phyloP scores from a whole-genome alignment of 352 stramenopile species.

The Plasmopara viticola region DNA sequence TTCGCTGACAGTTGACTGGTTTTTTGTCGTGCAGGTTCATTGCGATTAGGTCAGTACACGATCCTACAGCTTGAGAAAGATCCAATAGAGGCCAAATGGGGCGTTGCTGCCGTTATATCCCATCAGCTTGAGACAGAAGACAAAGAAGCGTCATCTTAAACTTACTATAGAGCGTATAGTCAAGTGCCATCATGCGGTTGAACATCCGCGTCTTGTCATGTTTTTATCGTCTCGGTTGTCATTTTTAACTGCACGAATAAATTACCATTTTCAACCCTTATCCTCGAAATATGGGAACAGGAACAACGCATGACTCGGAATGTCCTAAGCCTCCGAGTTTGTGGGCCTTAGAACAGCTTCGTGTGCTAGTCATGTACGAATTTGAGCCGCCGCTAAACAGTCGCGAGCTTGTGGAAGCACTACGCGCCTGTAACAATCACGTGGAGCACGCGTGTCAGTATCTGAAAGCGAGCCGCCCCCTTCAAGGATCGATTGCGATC shows the following conservation, averaged over 20 bases:
- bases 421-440: constrained; percentile 38
- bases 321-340: constrained; percentile 29
- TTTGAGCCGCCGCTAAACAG: constrained; percentile 40
- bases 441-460: constrained; percentile 43
- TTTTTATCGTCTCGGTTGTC: background rate
- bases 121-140: constrained; percentile 34
- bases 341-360: constrained; percentile 45
- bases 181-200: too few species aligned
- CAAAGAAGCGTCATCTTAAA: constrained; percentile 12
- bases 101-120: constrained; percentile 34
- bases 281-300: constrained; percentile 14
- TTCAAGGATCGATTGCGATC: constrained; percentile 3
- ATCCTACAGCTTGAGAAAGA: constrained; percentile 64
- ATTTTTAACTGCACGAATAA: constrained; percentile 1
- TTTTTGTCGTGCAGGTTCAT: constrained; percentile 32
- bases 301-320: constrained; percentile 4
- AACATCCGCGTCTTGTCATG: too few species aligned
- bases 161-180: background rate
- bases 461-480: constrained; percentile 34
- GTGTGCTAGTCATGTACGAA: constrained; percentile 55
- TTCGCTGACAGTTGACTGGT: constrained; percentile 3
- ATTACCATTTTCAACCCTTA: background rate
- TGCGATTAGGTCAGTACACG: constrained; percentile 64
- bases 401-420: constrained; percentile 40
- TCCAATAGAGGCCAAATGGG: constrained; percentile 41